A percentile compares a stretch with the other conserved stretches of the same genome.
These are phyloP conservation scores for Ogataea zsoltii DNA, from an alignment of 805 yeast genomes.

Conservation along the genomic window DNA sequence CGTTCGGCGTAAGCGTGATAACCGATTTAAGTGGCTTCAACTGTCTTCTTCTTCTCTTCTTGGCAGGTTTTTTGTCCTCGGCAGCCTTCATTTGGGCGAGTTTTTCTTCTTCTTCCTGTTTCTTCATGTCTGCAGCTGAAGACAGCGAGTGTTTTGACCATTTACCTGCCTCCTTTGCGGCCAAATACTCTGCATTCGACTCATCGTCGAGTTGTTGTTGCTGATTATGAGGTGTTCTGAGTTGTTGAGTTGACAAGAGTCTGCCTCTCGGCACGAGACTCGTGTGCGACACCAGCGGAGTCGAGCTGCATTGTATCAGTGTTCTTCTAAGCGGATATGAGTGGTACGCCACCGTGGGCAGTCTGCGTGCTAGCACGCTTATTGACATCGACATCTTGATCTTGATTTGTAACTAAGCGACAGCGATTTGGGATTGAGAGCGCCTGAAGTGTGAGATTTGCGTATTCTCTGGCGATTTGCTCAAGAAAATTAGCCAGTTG, in stretches of 20 bases:
- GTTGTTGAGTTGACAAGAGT: slow-evolving; percentile 1
- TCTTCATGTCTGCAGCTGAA: slow-evolving; percentile 8
- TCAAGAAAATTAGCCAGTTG: not conserved
- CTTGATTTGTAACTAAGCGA: not conserved
- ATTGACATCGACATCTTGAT: slow-evolving; percentile 2
- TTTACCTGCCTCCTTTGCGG: slow-evolving; percentile 14
- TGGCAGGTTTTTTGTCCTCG: slow-evolving; percentile 11
- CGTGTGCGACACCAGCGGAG: not conserved
- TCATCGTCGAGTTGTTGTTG: slow-evolving; percentile 12
- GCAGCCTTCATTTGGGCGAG: not conserved
- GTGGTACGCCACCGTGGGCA: slow-evolving; percentile 1
- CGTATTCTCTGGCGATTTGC: not conserved
- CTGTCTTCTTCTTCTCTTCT: slow-evolving; percentile 50
- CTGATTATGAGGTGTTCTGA: slow-evolving; percentile 8
- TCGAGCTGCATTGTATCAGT: not conserved
- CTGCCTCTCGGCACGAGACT: not conserved
- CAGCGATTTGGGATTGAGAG: not conserved
- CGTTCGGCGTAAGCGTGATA: slow-evolving; percentile 75
- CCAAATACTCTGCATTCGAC: slow-evolving; percentile 8
- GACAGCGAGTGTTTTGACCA: slow-evolving; percentile 36
- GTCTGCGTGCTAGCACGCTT: slow-evolving; percentile 3
- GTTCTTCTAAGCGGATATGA: not conserved
- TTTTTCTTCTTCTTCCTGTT: slow-evolving; percentile 3
- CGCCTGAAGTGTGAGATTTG: too few species aligned
- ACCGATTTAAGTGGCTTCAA: slow-evolving; percentile 89